Conservation (phyloP, 371 early-diverging fungal species). For the Apophysomyces sp. region DNA sequence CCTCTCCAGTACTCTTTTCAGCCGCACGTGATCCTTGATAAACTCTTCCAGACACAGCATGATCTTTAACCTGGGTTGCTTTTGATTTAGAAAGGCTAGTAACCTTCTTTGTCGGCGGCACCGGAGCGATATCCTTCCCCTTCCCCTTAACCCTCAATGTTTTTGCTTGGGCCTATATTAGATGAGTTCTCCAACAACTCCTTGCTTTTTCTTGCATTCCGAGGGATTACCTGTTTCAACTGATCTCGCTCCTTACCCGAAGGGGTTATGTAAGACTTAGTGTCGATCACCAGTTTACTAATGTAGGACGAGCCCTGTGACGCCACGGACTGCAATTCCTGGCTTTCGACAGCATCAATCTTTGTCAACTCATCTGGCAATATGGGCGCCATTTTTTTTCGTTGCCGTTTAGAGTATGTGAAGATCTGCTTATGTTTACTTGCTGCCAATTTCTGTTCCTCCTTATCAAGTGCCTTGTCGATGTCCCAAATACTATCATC, state of each 20-base stretch:
- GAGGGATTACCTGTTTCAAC: not conserved
- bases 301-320: not conserved
- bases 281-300: not conserved
- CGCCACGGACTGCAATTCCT: not conserved
- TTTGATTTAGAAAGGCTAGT: slow-evolving; percentile 11
- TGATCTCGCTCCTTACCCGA: not conserved
- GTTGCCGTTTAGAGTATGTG: slow-evolving; percentile 1
- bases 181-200: not conserved
- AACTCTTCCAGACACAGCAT: no score
- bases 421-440: not conserved
- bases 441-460: not conserved
- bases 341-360: not conserved
- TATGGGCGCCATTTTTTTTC: not conserved
- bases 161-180: slow-evolving; percentile 1
- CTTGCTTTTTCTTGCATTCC: not conserved
- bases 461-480: slow-evolving; percentile 1
- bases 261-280: not conserved
- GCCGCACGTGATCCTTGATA: not conserved
- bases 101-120: not conserved
- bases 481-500: slow-evolving; percentile 29
- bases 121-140: slow-evolving; percentile 6
- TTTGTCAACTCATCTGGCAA: not conserved
- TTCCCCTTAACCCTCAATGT: slow-evolving; percentile 14
- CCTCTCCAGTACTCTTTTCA: not conserved
- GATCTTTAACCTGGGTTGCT: not conserved